phyloP scores from a whole-genome alignment of 2,329 filamentous ascomycete genomes.

The Diaporthe sp. region DNA sequence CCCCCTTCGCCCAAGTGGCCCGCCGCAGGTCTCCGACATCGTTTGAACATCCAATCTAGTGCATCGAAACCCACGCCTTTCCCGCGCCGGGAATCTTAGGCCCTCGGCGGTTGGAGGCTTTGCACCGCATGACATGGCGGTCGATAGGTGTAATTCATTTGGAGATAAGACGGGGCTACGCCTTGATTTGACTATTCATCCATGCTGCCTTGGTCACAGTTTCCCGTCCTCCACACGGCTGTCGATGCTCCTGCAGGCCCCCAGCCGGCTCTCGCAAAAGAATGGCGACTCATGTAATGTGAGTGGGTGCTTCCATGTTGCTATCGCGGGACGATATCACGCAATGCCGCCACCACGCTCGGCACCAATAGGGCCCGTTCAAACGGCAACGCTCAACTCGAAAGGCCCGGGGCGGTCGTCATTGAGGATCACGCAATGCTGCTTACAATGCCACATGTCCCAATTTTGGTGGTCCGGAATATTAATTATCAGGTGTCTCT shows the following conservation, averaged over 20 bases:
- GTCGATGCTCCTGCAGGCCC: not conserved
- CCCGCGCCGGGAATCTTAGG: not conserved
- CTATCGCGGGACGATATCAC: constrained; percentile 39
- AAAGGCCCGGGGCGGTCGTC: not conserved
- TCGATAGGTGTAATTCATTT: not conserved
- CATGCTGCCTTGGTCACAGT: not conserved
- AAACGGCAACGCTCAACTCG: not conserved
- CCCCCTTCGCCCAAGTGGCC: constrained; percentile 36
- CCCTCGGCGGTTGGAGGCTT: not conserved
- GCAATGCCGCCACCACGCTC: constrained; percentile 38
- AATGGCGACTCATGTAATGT: not conserved
- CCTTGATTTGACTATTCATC: constrained; percentile 17
- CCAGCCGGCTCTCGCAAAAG: constrained; percentile 29
- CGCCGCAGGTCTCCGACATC: constrained; percentile 31
- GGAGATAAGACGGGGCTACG: constrained; percentile 17
- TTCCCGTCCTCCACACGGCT: not conserved
- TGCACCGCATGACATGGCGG: not conserved
- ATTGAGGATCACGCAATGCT: constrained; percentile 21
- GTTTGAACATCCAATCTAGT: constrained; percentile 18
- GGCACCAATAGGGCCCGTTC: constrained; percentile 9
- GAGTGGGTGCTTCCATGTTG: constrained; percentile 34
- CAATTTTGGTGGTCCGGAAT: not conserved
- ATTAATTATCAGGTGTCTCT: not conserved
- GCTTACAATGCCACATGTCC: not conserved
- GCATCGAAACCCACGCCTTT: not conserved